Conservation (phyloP, 2,329 filamentous ascomycete genomes). For the Alternaria incomplexa region DNA sequence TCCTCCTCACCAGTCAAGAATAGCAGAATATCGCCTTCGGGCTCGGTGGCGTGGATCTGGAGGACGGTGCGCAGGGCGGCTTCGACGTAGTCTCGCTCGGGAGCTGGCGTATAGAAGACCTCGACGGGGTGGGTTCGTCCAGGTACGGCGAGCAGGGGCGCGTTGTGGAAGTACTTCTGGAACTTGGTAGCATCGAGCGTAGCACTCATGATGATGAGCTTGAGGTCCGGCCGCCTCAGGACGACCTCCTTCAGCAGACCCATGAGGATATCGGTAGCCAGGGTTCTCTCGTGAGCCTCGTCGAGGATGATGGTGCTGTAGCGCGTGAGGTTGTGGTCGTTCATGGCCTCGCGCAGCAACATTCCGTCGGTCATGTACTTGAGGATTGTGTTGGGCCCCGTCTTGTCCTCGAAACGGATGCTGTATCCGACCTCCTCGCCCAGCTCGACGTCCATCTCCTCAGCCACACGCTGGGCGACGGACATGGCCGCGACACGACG, state of each 20-base stretch:
- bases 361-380: conserved; percentile 99
- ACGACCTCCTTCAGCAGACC: conserved; percentile 92
- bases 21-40: conserved; percentile 88
- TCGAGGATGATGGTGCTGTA: conserved; percentile 99
- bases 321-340: conserved; percentile 85
- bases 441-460: conserved; percentile 90
- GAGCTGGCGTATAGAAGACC: conserved; percentile 97
- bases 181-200: conserved; percentile 98
- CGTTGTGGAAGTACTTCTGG: conserved; percentile 94
- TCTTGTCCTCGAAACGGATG: conserved; percentile 96
- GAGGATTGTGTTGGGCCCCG: conserved; percentile 84
- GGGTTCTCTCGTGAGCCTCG: conserved; percentile 96
- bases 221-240: conserved; percentile 83
- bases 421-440: conserved; percentile 96
- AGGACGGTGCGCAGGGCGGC: conserved; percentile 92
- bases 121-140: conserved; percentile 96
- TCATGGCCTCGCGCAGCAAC: conserved; percentile 91
- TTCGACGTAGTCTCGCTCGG: conserved; percentile 96
- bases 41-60: conserved; percentile 93
- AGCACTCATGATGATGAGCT: conserved; percentile 94
- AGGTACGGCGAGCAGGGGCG: conserved; percentile 89
- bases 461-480: conserved; percentile 93
- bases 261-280: conserved; percentile 94
- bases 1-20: conserved; percentile 98
- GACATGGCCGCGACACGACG: conserved; percentile 98